Evolutionary conservation across 257 asterid genomes (phyloP).

Genomic region (Asclepias syriaca): DNA sequence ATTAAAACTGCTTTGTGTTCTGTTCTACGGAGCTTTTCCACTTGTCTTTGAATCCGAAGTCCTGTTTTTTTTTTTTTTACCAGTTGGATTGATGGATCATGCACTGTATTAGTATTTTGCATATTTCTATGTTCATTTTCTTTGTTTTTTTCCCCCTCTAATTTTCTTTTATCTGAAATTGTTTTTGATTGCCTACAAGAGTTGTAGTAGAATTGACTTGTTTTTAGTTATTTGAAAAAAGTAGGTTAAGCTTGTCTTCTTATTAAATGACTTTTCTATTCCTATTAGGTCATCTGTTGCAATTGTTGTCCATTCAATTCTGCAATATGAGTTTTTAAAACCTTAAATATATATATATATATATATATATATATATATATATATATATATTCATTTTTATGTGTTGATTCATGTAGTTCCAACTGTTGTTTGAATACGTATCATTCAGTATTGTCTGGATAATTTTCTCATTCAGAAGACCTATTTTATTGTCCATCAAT

Average conservation of each 20-base stretch:
- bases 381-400: neutral
- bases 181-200: neutral
- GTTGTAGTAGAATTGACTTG: slow-evolving; percentile 8
- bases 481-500: neutral
- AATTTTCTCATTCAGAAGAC: neutral
- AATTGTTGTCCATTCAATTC: neutral
- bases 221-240: slow-evolving; percentile 1
- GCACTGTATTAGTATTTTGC: neutral
- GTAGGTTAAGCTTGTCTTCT: neutral
- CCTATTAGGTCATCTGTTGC: neutral
- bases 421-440: neutral
- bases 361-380: too few species aligned
- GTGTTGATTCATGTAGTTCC: neutral
- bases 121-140: slow-evolving; percentile 1
- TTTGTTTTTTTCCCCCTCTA: slow-evolving; percentile 4
- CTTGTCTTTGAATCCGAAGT: neutral
- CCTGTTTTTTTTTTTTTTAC: neutral
- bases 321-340: neutral
- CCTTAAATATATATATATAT: too few species aligned
- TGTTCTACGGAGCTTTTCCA: neutral
- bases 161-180: slow-evolving; percentile 11
- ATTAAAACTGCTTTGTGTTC: neutral
- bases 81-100: neutral
- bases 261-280: neutral
- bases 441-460: neutral